phyloP scores from a whole-genome alignment of 768 basidiomycete genomes.

The Ramaria sp. region DNA sequence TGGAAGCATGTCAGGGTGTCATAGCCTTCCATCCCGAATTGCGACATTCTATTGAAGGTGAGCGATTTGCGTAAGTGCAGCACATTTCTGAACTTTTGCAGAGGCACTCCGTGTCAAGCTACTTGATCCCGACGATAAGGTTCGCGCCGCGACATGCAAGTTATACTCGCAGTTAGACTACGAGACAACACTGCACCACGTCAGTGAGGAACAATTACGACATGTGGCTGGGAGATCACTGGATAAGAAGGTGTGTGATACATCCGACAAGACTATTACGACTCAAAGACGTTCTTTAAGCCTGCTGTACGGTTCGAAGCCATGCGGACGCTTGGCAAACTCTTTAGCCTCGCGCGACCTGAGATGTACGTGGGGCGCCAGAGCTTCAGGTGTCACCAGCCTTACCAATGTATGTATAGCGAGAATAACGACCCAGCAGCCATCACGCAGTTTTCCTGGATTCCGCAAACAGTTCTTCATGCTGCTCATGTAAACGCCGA shows the following conservation, averaged over 20 bases:
- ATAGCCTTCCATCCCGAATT: constrained; percentile 58
- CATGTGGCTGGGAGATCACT: constrained; percentile 58
- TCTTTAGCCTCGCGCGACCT: constrained; percentile 74
- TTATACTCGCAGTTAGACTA: constrained; percentile 80
- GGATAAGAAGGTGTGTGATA: constrained; percentile 69
- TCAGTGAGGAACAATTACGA: constrained; percentile 51
- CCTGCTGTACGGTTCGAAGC: constrained; percentile 64
- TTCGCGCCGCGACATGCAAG: constrained; percentile 77
- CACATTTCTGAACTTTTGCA: constrained; percentile 16
- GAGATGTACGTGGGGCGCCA: constrained; percentile 63
- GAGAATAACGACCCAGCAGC: constrained; percentile 71
- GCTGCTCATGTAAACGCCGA: constrained; percentile 42
- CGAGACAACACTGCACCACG: constrained; percentile 79
- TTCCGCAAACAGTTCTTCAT: constrained; percentile 64
- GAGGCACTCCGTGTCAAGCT: constrained; percentile 57
- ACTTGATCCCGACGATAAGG: constrained; percentile 82
- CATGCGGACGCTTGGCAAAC: constrained; percentile 58
- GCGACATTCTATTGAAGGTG: constrained; percentile 63
- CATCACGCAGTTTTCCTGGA: constrained; percentile 82
- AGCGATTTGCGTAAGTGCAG: constrained; percentile 13
- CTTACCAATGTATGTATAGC: constrained; percentile 29
- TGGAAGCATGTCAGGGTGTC: constrained; percentile 57
- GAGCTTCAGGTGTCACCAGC: background rate
- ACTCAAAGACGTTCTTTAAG: constrained; percentile 12
- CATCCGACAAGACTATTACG: background rate